Evolutionary conservation across 768 basidiomycete genomes (phyloP).

Genomic region (Russula ochroleuca): DNA sequence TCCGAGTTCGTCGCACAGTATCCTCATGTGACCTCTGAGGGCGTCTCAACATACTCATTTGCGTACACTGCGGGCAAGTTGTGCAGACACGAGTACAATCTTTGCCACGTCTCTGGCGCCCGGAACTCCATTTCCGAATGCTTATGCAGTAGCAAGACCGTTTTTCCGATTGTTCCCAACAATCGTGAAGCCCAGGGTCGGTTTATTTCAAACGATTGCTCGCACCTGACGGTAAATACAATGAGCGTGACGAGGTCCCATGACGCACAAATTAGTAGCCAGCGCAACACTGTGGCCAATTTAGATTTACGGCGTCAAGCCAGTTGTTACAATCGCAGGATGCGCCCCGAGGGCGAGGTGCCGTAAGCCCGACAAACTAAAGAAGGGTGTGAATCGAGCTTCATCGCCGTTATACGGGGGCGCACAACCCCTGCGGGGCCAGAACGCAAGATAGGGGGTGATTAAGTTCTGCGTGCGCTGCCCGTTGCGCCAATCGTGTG

Average conservation of each 20-base stretch:
- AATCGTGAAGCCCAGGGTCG: background rate
- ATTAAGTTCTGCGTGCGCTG: background rate
- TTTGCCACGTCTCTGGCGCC: background rate
- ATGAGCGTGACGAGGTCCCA: background rate
- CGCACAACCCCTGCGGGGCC: background rate
- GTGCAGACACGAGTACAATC: background rate
- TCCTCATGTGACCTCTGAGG: background rate
- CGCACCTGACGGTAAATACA: background rate
- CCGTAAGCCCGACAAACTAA: background rate
- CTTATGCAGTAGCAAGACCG: background rate
- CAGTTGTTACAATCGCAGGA: background rate
- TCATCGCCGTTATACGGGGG: background rate
- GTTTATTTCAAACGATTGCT: background rate
- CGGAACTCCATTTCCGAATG: background rate
- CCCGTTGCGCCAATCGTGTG: background rate
- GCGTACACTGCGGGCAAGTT: background rate
- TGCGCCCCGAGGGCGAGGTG: background rate
- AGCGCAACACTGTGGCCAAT: conserved; percentile 1
- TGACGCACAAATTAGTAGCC: background rate
- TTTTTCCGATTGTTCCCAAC: background rate
- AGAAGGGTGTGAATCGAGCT: background rate
- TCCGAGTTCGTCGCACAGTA: background rate
- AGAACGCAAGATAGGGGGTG: background rate
- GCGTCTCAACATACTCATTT: background rate
- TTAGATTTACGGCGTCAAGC: background rate